Evolutionary conservation across 2,329 filamentous ascomycete genomes (phyloP).

Genomic region (Aspergillus latus): DNA sequence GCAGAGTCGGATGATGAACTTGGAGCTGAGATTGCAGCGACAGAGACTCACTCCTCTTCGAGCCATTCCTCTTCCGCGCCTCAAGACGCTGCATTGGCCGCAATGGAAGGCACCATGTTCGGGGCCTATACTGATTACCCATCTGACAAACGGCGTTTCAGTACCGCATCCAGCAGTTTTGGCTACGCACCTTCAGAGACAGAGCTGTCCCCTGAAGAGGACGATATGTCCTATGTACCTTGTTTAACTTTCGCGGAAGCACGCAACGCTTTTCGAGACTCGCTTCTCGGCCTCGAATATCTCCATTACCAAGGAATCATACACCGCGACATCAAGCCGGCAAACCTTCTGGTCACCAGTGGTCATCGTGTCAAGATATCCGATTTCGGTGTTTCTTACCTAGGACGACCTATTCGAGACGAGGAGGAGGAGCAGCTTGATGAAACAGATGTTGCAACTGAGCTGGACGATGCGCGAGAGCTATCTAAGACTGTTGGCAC

Average conservation of each 20-base stretch:
- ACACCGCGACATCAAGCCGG: conserved; percentile 81
- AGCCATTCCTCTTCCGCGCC: conserved; percentile 53
- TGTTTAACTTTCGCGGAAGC: conserved; percentile 85
- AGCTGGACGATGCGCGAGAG: conserved; percentile 90
- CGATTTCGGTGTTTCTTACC: conserved; percentile 97
- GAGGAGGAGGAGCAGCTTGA: conserved; percentile 75
- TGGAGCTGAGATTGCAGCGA: conserved; percentile 30
- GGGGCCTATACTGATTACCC: conserved; percentile 65
- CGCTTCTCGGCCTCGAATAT: conserved; percentile 89
- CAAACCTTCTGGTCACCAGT: conserved; percentile 84
- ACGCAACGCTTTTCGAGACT: conserved; percentile 84
- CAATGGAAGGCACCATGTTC: conserved; percentile 75
- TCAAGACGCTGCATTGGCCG: conserved; percentile 44
- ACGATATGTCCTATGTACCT: conserved; percentile 90
- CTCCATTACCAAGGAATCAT: conserved; percentile 84
- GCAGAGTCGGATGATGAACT: conserved; percentile 54
- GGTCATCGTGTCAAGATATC: conserved; percentile 94
- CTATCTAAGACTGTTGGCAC: conserved; percentile 98
- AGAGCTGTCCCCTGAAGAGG: conserved; percentile 55
- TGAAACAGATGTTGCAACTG: conserved; percentile 74
- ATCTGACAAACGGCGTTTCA: conserved; percentile 68
- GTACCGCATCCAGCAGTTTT: conserved; percentile 69
- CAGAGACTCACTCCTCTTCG: conserved; percentile 55
- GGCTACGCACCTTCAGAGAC: conserved; percentile 46
- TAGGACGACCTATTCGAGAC: conserved; percentile 82